Evolutionary conservation across 1,284 basidiomycete species (phyloP), one percentile per base, ranked within the genome.

Genomic region (Rhizoctonia solani): DNA sequence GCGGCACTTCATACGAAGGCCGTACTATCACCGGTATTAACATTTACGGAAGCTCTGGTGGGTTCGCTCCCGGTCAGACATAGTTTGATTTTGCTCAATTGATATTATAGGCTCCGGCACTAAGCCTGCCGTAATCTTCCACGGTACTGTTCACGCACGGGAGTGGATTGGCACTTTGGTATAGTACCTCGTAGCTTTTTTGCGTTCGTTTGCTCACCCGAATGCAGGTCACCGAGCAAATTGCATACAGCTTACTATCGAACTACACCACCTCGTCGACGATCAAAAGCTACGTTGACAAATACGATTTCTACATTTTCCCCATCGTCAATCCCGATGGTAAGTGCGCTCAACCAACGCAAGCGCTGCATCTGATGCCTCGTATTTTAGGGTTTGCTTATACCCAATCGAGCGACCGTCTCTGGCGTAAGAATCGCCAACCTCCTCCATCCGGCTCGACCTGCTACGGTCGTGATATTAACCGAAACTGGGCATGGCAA

Each of bases 231-330:
- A 58, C 58, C 23, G 67, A 68, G 19, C 61, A 63, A 34, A 55
- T 68, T 29, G 67, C 67, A 37, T 68, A 55, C 32, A 50, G 61
- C 30, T 41, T 68, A 1, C 21, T 68, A 11, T 56, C 67, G 23
- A 68, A 68, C 50, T 68, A 68, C 25, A 54, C 58, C 4, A 68
- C 59, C 19, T 68, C 67, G 1, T 27, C 67, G 14, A 63, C 59
- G 9, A 65, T 68, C 59, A 68, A 68, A 42, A 54, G 58, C 21
- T 68, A 68, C 23, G 67, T 68, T 19, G 67, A 68, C 41, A 68
- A 68, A 30, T 68, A 68, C 25, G 67, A 68, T 23, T 68, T 68
- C 41, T 68, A 68, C 27, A 68, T 68, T 23, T 68, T 68, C 50
- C 67, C 67, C 34, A 50, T 68, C 2, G 67, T 68, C 27, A 68